A percentile compares a stretch with the other conserved stretches of the same genome.
These are phyloP conservation scores for Taphrina pruni DNA, from an alignment of 1,139 yeast species.

Conservation along the genomic window DNA sequence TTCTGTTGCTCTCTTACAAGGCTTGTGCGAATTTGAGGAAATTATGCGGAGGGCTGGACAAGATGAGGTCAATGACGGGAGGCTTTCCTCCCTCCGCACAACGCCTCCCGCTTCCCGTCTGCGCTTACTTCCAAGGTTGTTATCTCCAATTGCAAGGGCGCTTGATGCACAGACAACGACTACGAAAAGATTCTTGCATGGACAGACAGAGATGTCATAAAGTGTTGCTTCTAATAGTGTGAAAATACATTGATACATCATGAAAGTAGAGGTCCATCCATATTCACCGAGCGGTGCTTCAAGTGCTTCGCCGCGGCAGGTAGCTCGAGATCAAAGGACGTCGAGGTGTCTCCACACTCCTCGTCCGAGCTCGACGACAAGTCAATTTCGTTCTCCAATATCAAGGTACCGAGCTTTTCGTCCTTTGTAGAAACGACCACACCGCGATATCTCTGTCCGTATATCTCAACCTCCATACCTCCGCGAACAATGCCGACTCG, in stretches of 20 bases:
- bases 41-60: too few species aligned
- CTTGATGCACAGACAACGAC: too few species aligned
- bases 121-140: too few species aligned
- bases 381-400: constrained; percentile 12
- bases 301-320: constrained; percentile 2
- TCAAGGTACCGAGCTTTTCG: background rate
- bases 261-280: background rate
- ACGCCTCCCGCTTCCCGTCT: too few species aligned
- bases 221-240: background rate
- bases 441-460: constrained; percentile 59
- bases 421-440: constrained; percentile 51
- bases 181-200: background rate
- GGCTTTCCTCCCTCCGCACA: too few species aligned
- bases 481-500: constrained; percentile 92
- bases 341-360: constrained; percentile 14
- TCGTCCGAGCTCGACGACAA: constrained; percentile 18
- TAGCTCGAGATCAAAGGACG: constrained; percentile 9
- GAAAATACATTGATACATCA: background rate
- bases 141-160: too few species aligned
- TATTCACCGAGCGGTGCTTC: constrained; percentile 2
- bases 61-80: too few species aligned
- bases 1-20: too few species aligned
- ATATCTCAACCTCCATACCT: constrained; percentile 80
- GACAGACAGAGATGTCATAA: background rate
- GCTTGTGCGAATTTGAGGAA: too few species aligned